These are phyloP conservation scores for Syzygium syzygioides DNA, from an alignment of 441 rosid genomes.

Conservation along the genomic window DNA sequence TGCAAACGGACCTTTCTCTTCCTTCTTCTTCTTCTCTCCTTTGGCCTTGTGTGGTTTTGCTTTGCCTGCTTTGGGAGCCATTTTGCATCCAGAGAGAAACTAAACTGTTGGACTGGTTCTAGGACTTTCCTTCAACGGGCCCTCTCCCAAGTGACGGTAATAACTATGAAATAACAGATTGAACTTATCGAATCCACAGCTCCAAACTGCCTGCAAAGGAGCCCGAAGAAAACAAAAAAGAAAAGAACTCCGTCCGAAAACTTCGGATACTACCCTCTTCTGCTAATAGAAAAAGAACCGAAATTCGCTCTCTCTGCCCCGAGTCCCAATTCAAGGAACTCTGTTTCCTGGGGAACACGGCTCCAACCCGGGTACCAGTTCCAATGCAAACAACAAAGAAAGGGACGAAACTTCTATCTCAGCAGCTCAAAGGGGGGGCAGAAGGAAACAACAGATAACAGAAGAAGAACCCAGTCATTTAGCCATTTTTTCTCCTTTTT, in stretches of 20 bases:
- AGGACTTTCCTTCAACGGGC: neutral
- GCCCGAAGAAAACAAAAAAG: neutral
- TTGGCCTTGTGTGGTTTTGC: constrained; percentile 54
- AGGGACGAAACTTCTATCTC: neutral
- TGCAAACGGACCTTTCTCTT: constrained; percentile 53
- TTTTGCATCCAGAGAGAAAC: constrained; percentile 13
- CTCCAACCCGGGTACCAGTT: neutral
- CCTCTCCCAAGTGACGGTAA: constrained; percentile 18
- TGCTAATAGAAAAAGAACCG: neutral
- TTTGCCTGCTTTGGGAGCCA: constrained; percentile 77
- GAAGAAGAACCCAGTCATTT: neutral
- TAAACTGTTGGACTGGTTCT: neutral
- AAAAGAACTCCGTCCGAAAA: constrained; percentile 10
- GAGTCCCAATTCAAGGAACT: neutral
- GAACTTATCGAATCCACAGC: constrained; percentile 10
- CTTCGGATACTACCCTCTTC: neutral
- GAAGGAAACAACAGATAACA: neutral
- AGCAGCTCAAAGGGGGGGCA: neutral
- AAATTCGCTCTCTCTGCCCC: neutral
- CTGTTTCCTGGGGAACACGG: neutral
- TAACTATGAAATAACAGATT: constrained; percentile 13
- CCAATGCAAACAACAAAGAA: neutral
- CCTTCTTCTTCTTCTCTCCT: constrained; percentile 79
- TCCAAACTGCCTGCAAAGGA: neutral
- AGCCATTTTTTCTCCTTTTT: neutral